Evolutionary conservation across 805 yeast species (phyloP).

Genomic region (Torulaspora indica): DNA sequence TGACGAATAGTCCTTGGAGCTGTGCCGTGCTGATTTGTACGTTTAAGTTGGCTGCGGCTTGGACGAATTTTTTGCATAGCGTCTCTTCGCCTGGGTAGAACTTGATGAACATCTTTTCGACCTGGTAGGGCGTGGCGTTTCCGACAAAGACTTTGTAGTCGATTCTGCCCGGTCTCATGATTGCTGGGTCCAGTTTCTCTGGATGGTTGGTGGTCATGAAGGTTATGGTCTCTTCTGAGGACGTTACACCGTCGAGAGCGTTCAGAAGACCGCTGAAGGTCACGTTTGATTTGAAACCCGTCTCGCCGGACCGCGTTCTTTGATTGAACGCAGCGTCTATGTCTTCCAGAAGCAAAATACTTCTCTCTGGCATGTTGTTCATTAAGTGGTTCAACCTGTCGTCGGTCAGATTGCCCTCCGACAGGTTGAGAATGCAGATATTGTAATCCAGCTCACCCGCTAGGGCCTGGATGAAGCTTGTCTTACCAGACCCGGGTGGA

Average conservation of each 20-base stretch:
- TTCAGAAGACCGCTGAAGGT: constrained; percentile 92
- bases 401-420: constrained; percentile 89
- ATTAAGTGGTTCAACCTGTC: constrained; percentile 90
- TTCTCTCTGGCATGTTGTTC: constrained; percentile 92
- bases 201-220: constrained; percentile 99
- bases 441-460: constrained; percentile 96
- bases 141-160: constrained; percentile 79
- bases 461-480: constrained; percentile 90
- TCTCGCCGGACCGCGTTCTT: constrained; percentile 68
- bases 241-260: constrained; percentile 95
- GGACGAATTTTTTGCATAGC: constrained; percentile 48
- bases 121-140: constrained; percentile 82
- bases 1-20: constrained; percentile 90
- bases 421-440: constrained; percentile 84
- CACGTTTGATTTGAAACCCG: constrained; percentile 81
- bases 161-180: constrained; percentile 90
- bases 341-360: constrained; percentile 81
- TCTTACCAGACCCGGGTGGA: constrained; percentile 97
- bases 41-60: constrained; percentile 39
- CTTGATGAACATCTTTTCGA: constrained; percentile 75
- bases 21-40: constrained; percentile 83
- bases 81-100: constrained; percentile 66
- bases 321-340: constrained; percentile 92
- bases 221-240: constrained; percentile 93
- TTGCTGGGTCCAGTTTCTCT: constrained; percentile 86